Evolutionary conservation across 2,329 filamentous ascomycete species (phyloP).

Genomic region (Colletotrichum sp.): DNA sequence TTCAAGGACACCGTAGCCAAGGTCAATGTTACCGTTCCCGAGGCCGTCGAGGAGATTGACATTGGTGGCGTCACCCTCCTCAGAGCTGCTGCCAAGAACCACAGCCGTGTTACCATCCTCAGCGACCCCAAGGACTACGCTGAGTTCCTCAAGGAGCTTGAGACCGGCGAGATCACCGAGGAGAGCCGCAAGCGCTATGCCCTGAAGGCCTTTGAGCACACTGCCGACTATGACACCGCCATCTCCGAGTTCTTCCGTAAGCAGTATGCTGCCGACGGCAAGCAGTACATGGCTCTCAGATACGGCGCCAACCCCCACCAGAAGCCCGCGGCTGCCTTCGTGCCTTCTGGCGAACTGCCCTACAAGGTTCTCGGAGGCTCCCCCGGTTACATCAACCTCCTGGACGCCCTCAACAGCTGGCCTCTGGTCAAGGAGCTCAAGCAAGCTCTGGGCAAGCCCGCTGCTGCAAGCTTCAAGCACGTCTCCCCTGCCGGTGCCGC

Average conservation of each 20-base stretch:
- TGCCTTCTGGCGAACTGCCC: constrained; percentile 75
- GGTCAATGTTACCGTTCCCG: constrained; percentile 93
- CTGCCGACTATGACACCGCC: constrained; percentile 92
- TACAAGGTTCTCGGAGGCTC: constrained; percentile 92
- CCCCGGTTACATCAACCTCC: constrained; percentile 95
- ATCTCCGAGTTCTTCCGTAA: constrained; percentile 98
- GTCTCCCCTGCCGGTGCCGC: constrained; percentile 96
- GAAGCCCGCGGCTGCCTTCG: constrained; percentile 90
- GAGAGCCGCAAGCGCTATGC: constrained; percentile 87
- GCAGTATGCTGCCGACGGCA: constrained; percentile 87
- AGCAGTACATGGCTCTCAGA: constrained; percentile 83
- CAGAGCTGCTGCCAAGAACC: constrained; percentile 97
- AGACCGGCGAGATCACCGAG: constrained; percentile 85
- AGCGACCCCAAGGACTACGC: constrained; percentile 94
- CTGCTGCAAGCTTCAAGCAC: constrained; percentile 98
- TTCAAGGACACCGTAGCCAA: constrained; percentile 99
- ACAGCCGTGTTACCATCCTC: constrained; percentile 92
- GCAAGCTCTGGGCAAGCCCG: constrained; percentile 83
- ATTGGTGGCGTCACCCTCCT: constrained; percentile 97
- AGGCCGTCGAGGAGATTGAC: constrained; percentile 98
- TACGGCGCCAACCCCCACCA: constrained; percentile 99
- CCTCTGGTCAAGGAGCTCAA: constrained; percentile 95
- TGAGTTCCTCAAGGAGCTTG: constrained; percentile 90
- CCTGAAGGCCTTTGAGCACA: constrained; percentile 98
- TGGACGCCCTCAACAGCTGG: constrained; percentile 97